Evolutionary conservation across 2,329 filamentous ascomycete genomes (phyloP), one percentile per base, ranked within the genome.

Genomic region (Penicillium sp.): DNA sequence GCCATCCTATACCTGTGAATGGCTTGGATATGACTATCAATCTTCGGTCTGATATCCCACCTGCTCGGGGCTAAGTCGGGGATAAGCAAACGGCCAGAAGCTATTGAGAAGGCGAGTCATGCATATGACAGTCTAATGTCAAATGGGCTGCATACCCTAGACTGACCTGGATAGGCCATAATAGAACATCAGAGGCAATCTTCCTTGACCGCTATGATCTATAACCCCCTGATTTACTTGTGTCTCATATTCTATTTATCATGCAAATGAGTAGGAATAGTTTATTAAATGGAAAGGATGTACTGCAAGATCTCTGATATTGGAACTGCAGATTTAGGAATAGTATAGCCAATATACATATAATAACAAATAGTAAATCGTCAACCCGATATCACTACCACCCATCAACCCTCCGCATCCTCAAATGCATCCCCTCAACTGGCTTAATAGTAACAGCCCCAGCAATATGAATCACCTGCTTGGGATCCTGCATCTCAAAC

Each of bases 401-500:
- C 7, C 55, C 66, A 30, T 69, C 67, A 25, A 75, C 65, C 48
- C 62, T 60, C 25, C 50, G 59, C 65, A 75, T 67, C 49, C 59
- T 64, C 58, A 76, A 59, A 63, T 72, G 65, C 69, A 76, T 72
- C 17, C 74, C 74, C 46, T 73, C 71, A 14, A 70, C 67, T 0
- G 74, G 74, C 66, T 74, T 74, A 12, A 69, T 74, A 7, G 74
- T 75, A 22, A 75, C 67, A 30, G 70, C 69, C 2, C 73, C 73
- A 1, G 63, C 69, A 59, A 74, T 68, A 60, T 72, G 63, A 46
- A 64, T 64, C 50, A 70, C 65, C 60, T 73, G 66, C 46, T 70
- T 68, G 2, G 72, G 72, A 58, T 73, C 64, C 57, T 73, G 67
- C 69, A 75, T 65, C 57, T 68, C 67, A 59, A 73, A 67, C 28